phyloP scores from a whole-genome alignment of 768 basidiomycete species.

The Kwoniella sp. region DNA sequence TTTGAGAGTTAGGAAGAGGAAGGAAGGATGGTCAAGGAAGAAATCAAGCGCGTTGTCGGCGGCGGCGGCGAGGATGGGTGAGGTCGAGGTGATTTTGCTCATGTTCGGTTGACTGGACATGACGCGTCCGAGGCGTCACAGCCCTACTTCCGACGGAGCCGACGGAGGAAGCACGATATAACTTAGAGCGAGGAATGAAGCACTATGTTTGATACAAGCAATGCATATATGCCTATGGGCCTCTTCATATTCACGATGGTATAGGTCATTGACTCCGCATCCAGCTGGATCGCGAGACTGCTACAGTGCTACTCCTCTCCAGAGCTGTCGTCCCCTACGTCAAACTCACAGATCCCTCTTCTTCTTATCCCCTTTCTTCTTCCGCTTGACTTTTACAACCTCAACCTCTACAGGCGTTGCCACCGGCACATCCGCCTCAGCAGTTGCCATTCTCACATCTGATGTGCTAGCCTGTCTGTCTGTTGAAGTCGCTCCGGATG shows the following conservation, averaged over 20 bases:
- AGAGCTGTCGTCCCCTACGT: no score
- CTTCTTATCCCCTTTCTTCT: constrained; percentile 48
- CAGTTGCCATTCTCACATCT: neutral
- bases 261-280: neutral
- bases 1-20: neutral
- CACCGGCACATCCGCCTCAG: constrained; percentile 22
- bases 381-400: constrained; percentile 53
- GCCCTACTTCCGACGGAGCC: no score
- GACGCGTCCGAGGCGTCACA: neutral
- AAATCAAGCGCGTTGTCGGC: no score
- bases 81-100: neutral
- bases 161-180: neutral
- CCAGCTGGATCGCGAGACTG: no score
- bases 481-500: neutral
- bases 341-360: constrained; percentile 27
- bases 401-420: constrained; percentile 34
- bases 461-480: neutral
- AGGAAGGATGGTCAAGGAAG: neutral
- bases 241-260: no score
- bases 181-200: neutral
- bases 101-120: constrained; percentile 4
- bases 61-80: no score
- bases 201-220: constrained; percentile 2
- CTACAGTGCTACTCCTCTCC: no score
- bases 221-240: constrained; percentile 15